Evolutionary conservation across 106 monocot genomes (phyloP).

Genomic region (Allium cepa): DNA sequence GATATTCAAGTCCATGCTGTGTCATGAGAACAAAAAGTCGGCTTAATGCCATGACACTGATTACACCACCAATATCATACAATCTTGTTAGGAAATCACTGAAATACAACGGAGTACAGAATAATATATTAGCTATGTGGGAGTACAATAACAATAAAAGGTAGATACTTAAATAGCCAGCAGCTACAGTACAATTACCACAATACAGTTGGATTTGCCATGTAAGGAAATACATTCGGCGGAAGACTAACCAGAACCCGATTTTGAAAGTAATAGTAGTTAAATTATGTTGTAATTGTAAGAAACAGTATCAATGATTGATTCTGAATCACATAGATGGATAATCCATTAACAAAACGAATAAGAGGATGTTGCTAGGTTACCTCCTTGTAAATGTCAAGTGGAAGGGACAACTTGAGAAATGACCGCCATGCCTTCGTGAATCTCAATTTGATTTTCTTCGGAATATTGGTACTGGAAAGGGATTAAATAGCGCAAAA

Average conservation of each 20-base stretch:
- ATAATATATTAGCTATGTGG: too few species aligned
- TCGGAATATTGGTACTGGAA: conserved; percentile 17
- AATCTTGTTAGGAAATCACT: conserved; percentile 97
- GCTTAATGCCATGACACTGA: conserved; percentile 93
- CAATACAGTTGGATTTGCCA: conserved; percentile 75
- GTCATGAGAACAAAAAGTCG: conserved; percentile 93
- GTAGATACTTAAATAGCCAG: neutral
- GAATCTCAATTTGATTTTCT: conserved; percentile 69
- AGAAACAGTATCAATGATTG: too few species aligned
- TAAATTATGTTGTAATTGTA: neutral
- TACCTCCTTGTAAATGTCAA: conserved; percentile 95
- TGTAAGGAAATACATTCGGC: conserved; percentile 73
- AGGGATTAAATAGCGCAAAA: neutral
- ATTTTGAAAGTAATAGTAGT: conserved; percentile 5
- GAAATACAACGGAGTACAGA: conserved; percentile 12
- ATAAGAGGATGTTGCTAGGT: neutral
- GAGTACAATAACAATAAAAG: neutral
- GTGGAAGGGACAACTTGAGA: conserved; percentile 66
- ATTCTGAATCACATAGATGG: too few species aligned
- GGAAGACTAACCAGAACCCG: conserved; percentile 84
- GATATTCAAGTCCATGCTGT: conserved; percentile 86
- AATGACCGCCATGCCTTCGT: conserved; percentile 88
- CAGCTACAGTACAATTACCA: conserved; percentile 35
- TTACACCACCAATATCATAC: conserved; percentile 92
- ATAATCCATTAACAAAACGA: neutral